Evolutionary conservation across 257 asterid genomes (phyloP).

Genomic region (Vinca minor): DNA sequence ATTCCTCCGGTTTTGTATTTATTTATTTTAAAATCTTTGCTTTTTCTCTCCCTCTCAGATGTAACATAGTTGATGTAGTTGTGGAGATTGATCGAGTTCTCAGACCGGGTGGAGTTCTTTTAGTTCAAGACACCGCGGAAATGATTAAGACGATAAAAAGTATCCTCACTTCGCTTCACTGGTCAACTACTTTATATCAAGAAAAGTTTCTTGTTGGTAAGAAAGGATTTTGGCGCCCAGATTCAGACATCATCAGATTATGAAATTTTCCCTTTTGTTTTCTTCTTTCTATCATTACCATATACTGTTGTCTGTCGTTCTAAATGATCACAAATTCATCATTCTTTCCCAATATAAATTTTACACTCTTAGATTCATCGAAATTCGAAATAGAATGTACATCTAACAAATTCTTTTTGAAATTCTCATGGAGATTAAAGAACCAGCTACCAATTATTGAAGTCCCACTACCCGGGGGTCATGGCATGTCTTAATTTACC

Average conservation of each 20-base stretch:
- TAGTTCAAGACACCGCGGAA: constrained; percentile 61
- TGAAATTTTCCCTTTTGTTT: not conserved
- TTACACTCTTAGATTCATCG: too few relatives aligned
- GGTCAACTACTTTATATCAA: constrained; percentile 53
- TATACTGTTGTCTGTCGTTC: not conserved
- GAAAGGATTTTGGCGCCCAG: constrained; percentile 74
- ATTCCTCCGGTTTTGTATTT: not conserved
- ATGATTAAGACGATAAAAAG: constrained; percentile 37
- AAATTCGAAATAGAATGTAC: too few relatives aligned
- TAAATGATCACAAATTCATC: not conserved
- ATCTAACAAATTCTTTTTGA: too few relatives aligned
- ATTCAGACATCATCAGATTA: constrained; percentile 2
- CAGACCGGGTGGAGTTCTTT: constrained; percentile 70
- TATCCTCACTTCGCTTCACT: constrained; percentile 55
- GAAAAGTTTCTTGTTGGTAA: constrained; percentile 66
- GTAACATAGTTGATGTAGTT: constrained; percentile 52
- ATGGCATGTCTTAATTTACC: too few relatives aligned
- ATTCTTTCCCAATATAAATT: too few relatives aligned
- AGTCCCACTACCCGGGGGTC: too few relatives aligned
- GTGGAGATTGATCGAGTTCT: constrained; percentile 71
- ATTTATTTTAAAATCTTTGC: not conserved
- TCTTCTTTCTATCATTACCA: too few relatives aligned
- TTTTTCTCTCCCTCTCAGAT: constrained; percentile 33
- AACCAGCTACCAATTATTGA: too few relatives aligned
- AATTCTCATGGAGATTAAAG: too few relatives aligned